A percentile compares a stretch with the other conserved stretches of the same genome.
Evolutionary conservation across 306 rosid genomes (phyloP).

Genomic region (Dalbergia cultrata): DNA sequence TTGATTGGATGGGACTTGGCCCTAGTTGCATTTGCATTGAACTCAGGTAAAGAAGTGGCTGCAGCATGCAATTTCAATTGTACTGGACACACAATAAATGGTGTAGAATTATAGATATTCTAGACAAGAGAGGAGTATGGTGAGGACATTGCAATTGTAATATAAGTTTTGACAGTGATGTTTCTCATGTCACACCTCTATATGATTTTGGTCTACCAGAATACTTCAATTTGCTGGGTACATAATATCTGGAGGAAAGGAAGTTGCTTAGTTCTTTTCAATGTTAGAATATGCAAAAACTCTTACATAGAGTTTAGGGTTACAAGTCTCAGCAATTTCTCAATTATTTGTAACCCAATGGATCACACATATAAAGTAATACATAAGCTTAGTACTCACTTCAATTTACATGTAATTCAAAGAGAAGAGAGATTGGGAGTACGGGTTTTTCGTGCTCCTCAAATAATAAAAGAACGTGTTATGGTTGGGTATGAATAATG

Average conservation of each 20-base stretch:
- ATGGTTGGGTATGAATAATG: no score
- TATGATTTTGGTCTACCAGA: constrained; percentile 41
- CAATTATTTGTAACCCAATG: no score
- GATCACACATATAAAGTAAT: neutral
- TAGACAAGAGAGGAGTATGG: constrained; percentile 35
- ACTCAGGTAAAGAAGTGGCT: neutral
- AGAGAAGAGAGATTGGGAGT: no score
- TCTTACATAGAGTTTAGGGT: neutral
- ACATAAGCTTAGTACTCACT: neutral
- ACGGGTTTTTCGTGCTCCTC: no score
- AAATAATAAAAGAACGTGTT: no score
- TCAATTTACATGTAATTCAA: neutral
- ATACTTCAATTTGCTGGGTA: neutral
- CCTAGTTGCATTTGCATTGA: neutral
- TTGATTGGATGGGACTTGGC: neutral
- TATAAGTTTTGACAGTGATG: constrained; percentile 59
- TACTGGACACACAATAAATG: constrained; percentile 20
- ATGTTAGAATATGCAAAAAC: neutral
- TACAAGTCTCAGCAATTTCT: neutral
- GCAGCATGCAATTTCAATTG: constrained; percentile 12
- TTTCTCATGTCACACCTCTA: constrained; percentile 53
- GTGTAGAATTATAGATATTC: neutral
- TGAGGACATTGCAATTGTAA: constrained; percentile 53
- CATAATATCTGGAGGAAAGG: neutral
- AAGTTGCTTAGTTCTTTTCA: neutral